Evolutionary conservation across 495 filamentous ascomycete species (phyloP).

Genomic region (Pseudomonodictys pantanalensis): DNA sequence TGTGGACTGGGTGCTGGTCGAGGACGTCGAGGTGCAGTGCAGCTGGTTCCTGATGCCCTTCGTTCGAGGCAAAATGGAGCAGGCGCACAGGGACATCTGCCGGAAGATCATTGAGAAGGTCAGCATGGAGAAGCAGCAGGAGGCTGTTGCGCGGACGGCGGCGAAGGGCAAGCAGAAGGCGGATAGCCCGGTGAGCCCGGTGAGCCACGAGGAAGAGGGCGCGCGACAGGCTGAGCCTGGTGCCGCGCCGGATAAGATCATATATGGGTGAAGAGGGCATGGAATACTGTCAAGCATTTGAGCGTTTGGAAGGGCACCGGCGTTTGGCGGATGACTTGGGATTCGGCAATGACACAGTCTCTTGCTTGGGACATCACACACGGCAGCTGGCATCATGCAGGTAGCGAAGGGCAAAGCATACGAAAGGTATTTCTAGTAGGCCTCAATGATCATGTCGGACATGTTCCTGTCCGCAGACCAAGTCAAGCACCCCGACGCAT

Average conservation of each 20-base stretch:
- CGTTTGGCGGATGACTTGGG: background rate
- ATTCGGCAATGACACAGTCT: background rate
- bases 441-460: no score
- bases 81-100: slow-evolving; percentile 25
- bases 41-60: slow-evolving; percentile 32
- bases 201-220: background rate
- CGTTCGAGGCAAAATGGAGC: slow-evolving; percentile 22
- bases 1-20: slow-evolving; percentile 26
- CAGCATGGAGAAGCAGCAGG: slow-evolving; percentile 15
- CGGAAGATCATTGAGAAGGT: slow-evolving; percentile 30
- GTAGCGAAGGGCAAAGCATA: no score
- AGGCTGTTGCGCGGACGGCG: slow-evolving; percentile 10
- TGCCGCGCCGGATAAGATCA: slow-evolving; percentile 9
- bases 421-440: no score
- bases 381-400: no score
- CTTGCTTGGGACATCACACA: no score
- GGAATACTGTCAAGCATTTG: background rate
- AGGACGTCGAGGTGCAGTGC: slow-evolving; percentile 31
- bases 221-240: background rate
- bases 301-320: background rate
- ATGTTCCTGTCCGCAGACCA: no score
- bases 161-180: slow-evolving; percentile 10
- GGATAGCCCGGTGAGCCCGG: background rate
- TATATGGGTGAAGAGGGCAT: background rate
- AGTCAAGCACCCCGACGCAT: no score